Conservation (phyloP, 1,284 basidiomycete genomes). For the Baeospora myosura region DNA sequence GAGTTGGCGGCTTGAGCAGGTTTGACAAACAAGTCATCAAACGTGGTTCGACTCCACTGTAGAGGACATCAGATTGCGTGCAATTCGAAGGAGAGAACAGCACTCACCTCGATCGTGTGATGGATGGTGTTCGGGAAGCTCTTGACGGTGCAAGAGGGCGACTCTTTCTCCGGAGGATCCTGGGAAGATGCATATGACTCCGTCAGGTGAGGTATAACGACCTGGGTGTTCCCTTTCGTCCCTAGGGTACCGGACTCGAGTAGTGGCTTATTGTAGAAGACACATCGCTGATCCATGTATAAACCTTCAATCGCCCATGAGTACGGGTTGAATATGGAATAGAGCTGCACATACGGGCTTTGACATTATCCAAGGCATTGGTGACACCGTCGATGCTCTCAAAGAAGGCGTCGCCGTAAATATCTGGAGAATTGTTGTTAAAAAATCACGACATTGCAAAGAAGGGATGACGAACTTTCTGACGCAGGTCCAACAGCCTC, state of each 20-base stretch:
- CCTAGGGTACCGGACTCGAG: conserved; percentile 98
- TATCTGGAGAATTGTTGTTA: conserved; percentile 40
- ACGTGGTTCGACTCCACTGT: conserved; percentile 93
- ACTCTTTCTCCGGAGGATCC: conserved; percentile 98
- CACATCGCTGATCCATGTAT: conserved; percentile 99
- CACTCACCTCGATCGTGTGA: conserved; percentile 88
- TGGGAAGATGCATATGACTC: conserved; percentile 98
- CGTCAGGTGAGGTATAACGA: conserved; percentile 90
- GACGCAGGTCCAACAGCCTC: conserved; percentile 92
- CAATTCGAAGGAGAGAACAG: conserved; percentile 1
- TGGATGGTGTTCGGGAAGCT: conserved; percentile 99
- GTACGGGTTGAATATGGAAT: conserved; percentile 1
- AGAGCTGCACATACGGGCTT: conserved; percentile 65
- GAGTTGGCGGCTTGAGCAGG: conserved; percentile 93
- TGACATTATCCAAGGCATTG: conserved; percentile 99
- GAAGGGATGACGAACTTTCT: conserved; percentile 59
- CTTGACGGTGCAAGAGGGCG: conserved; percentile 97
- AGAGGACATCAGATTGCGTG: conserved; percentile 12
- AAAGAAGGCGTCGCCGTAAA: conserved; percentile 91
- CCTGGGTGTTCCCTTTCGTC: conserved; percentile 98
- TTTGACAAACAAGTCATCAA: conserved; percentile 91
- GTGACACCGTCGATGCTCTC: conserved; percentile 87
- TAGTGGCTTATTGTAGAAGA: conserved; percentile 95
- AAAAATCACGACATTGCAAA: conserved; percentile 5
- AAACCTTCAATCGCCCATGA: conserved; percentile 45